These are phyloP conservation scores for Claviceps purpurea DNA, from an alignment of 2,329 filamentous ascomycete species.

Conservation along the genomic window DNA sequence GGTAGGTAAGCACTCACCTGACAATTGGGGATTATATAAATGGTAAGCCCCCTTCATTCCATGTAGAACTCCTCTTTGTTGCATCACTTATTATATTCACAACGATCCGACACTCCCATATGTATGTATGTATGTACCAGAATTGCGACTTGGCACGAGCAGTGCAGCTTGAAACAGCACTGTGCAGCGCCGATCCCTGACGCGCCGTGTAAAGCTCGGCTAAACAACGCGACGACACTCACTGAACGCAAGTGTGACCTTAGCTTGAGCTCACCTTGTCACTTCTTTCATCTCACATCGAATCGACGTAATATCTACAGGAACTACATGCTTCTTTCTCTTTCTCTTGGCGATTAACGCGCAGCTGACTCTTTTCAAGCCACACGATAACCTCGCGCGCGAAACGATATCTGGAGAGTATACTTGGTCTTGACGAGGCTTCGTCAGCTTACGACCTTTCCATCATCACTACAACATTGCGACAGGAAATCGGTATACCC, in stretches of 20 bases:
- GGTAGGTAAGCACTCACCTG: too few species aligned
- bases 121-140: too few species aligned
- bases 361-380: background rate
- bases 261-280: background rate
- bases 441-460: too few species aligned
- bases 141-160: too few species aligned
- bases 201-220: slow-evolving; percentile 3
- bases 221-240: background rate
- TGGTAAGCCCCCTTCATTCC: too few species aligned
- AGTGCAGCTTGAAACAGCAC: too few species aligned
- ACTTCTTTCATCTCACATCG: background rate
- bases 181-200: background rate
- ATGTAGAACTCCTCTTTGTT: too few species aligned
- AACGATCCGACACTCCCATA: too few species aligned
- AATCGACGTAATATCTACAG: too few species aligned
- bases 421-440: background rate
- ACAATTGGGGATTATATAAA: too few species aligned
- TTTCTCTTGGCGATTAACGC: background rate
- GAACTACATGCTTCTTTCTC: background rate
- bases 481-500: background rate
- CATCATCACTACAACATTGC: background rate
- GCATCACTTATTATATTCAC: too few species aligned
- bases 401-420: background rate
- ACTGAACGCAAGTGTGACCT: background rate
- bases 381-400: background rate